These are phyloP conservation scores for Fusarium ramigenum DNA, from an alignment of 2,329 filamentous ascomycete genomes.

Conservation along the genomic window DNA sequence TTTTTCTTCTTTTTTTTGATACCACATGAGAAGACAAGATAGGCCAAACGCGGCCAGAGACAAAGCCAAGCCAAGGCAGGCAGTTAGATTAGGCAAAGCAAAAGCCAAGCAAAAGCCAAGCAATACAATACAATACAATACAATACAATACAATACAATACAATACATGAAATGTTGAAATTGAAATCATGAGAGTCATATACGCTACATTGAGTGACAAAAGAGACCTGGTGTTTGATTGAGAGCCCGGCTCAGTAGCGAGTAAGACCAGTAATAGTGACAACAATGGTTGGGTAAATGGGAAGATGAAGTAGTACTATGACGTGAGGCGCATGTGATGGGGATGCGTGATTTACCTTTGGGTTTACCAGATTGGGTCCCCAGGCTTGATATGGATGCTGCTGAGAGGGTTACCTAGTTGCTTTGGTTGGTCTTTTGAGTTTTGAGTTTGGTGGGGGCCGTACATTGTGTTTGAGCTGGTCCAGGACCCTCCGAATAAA, in stretches of 20 bases:
- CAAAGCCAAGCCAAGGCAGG: not conserved
- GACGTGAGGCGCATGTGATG: constrained; percentile 37
- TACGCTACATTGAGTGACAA: constrained; percentile 2
- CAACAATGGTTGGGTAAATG: not conserved
- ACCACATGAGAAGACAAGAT: constrained; percentile 37
- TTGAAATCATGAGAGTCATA: not conserved
- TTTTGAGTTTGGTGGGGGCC: constrained; percentile 22
- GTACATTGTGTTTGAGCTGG: constrained; percentile 17
- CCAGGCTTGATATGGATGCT: not conserved
- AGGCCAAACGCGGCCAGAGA: constrained; percentile 20
- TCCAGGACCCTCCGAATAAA: constrained; percentile 18
- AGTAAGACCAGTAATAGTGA: not conserved
- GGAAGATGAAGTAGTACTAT: constrained; percentile 15
- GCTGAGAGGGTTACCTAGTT: not conserved
- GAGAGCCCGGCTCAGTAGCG: not conserved
- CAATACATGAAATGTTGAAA: constrained; percentile 40
- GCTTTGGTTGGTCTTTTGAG: not conserved
- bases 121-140: constrained; percentile 40
- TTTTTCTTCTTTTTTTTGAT: constrained; percentile 27
- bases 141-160: constrained; percentile 40
- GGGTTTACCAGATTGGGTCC: constrained; percentile 15
- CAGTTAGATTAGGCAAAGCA: constrained; percentile 35
- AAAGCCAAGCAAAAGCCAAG: constrained; percentile 11
- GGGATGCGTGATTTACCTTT: constrained; percentile 30
- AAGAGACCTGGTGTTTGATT: not conserved